Conservation (phyloP, 139 green algal species). For the Asterochloris erici region DNA sequence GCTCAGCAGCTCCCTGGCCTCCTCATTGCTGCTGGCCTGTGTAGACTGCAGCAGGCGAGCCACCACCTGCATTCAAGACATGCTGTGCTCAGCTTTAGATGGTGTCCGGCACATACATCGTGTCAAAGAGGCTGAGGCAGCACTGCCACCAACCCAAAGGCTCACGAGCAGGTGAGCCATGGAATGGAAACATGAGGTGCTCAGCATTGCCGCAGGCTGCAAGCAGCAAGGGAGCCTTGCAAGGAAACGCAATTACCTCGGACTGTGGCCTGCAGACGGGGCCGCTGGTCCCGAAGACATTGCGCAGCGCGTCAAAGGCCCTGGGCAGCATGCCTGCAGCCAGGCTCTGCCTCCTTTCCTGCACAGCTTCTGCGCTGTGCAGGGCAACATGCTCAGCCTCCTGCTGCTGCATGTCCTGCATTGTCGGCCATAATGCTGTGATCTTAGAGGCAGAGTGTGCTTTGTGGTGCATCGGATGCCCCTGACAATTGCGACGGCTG, state of each 20-base stretch:
- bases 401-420: conserved; percentile 1
- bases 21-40: not conserved
- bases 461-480: not conserved
- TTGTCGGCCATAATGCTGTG: not conserved
- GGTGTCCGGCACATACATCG: no score
- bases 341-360: not conserved
- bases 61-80: no score
- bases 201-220: no score
- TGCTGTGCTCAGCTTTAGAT: no score
- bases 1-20: not conserved
- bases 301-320: conserved; percentile 16
- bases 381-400: not conserved
- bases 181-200: no score
- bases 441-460: not conserved
- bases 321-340: conserved; percentile 14
- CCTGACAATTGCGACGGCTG: not conserved
- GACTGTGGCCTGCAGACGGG: not conserved
- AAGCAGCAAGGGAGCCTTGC: no score
- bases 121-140: no score
- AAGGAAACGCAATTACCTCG: not conserved
- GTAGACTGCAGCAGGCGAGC: no score
- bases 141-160: no score
- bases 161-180: no score
- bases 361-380: conserved; percentile 2
- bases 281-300: not conserved